Conservation (phyloP, 2,329 filamentous ascomycete genomes). For the Lasiodiplodia hormozganensis region DNA sequence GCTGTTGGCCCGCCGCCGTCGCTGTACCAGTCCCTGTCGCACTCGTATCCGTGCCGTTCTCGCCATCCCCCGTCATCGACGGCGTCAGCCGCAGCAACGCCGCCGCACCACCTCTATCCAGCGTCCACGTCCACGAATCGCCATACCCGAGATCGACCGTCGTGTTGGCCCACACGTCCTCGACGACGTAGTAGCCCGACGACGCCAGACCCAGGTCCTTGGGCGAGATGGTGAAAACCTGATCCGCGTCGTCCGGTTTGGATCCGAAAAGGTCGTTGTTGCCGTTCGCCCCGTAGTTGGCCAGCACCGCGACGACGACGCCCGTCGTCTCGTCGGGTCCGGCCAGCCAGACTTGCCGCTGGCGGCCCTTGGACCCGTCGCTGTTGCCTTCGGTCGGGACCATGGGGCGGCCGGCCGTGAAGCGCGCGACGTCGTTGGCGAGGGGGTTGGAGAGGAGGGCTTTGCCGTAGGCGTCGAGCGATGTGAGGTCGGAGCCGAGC, state of each 20-base stretch:
- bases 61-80: background rate
- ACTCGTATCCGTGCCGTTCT: background rate
- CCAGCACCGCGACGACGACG: conserved; percentile 35
- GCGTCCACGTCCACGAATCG: background rate
- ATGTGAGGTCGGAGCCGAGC: conserved; percentile 38
- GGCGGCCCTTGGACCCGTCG: conserved; percentile 35
- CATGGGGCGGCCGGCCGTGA: conserved; percentile 37
- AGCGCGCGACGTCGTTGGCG: conserved; percentile 33
- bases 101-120: background rate
- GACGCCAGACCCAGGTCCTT: conserved; percentile 5
- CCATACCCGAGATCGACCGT: background rate
- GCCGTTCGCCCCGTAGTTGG: conserved; percentile 38
- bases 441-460: conserved; percentile 34
- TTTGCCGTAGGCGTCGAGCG: conserved; percentile 21
- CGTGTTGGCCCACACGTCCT: background rate
- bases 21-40: no score
- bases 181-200: conserved; percentile 5
- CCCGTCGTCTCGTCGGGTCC: conserved; percentile 32
- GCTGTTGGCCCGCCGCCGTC: conserved; percentile 32
- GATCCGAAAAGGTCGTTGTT: background rate
- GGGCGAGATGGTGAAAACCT: background rate
- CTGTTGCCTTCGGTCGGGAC: conserved; percentile 33
- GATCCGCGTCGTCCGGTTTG: background rate
- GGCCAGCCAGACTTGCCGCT: conserved; percentile 40
- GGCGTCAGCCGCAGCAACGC: conserved; percentile 4